Conservation (phyloP, 805 yeast species). For the Ogataea minuta region DNA sequence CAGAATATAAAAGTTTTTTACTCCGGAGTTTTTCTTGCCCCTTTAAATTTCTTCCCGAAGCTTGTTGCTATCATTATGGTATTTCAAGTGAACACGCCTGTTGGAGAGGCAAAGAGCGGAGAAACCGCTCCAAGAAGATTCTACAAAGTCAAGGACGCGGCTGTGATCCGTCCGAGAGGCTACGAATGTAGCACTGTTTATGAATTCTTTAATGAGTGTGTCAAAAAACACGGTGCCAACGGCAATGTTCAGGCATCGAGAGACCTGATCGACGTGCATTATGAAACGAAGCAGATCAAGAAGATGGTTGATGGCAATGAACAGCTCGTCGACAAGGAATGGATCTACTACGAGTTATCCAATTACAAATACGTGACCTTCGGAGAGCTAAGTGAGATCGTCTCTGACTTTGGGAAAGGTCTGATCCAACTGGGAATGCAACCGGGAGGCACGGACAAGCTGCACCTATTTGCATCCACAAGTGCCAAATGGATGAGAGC, state of each 20-base stretch:
- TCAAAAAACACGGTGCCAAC: constrained; percentile 50
- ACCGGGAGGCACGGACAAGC: constrained; percentile 56
- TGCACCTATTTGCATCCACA: constrained; percentile 87
- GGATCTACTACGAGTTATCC: constrained; percentile 82
- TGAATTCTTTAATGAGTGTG: constrained; percentile 65
- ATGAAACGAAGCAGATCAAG: constrained; percentile 69
- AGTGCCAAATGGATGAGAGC: constrained; percentile 90
- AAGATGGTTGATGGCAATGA: constrained; percentile 79
- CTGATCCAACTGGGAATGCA: constrained; percentile 67
- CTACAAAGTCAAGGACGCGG: constrained; percentile 43
- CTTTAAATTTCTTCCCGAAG: too few species aligned
- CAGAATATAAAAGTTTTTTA: constrained; percentile 7
- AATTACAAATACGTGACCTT: constrained; percentile 67
- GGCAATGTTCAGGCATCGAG: constrained; percentile 73
- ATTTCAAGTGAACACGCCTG: constrained; percentile 49
- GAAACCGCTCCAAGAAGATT: constrained; percentile 84
- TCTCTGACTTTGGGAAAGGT: constrained; percentile 68
- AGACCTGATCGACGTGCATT: constrained; percentile 67
- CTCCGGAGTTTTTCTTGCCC: constrained; percentile 1
- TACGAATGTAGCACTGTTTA: constrained; percentile 65
- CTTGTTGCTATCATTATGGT: constrained; percentile 24
- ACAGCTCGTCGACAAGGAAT: constrained; percentile 71
- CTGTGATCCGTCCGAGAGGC: constrained; percentile 59
- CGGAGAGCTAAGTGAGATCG: constrained; percentile 49
- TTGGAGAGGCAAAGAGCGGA: constrained; percentile 68